Conservation (phyloP, 2,329 filamentous ascomycete species). For the Pestalotiopsis sp. region DNA sequence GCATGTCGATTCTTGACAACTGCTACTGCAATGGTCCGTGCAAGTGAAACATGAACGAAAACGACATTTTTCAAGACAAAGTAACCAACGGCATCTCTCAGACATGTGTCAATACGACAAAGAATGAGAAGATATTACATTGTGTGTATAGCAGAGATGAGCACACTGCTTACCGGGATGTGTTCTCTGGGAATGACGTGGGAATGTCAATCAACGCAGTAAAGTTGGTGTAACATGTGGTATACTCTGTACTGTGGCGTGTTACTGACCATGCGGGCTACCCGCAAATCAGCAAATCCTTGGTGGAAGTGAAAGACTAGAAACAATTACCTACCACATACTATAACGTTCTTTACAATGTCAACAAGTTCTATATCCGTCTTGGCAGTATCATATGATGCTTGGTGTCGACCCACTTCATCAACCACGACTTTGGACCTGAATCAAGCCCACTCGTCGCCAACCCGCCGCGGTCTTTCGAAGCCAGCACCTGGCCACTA, state of each 20-base stretch:
- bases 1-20: background rate
- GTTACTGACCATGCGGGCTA: too few relatives aligned
- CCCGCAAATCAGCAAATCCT: too few relatives aligned
- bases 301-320: too few relatives aligned
- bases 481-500: background rate
- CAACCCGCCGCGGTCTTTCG: background rate
- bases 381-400: background rate
- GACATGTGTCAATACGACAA: background rate
- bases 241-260: too few relatives aligned
- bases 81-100: background rate
- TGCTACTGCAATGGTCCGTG: background rate
- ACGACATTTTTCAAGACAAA: conserved; percentile 1
- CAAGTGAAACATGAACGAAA: conserved; percentile 4
- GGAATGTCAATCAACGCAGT: too few relatives aligned
- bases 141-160: background rate
- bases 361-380: background rate
- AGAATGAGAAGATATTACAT: background rate
- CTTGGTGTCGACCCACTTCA: background rate
- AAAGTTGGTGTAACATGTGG: too few relatives aligned
- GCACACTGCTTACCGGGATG: background rate
- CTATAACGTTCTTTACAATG: too few relatives aligned
- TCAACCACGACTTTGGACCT: background rate
- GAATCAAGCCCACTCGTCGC: background rate
- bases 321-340: too few relatives aligned
- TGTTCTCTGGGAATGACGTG: too few relatives aligned